Evolutionary conservation across 148 eudicot genomes (phyloP).

Genomic region (Fagopyrum esculentum): DNA sequence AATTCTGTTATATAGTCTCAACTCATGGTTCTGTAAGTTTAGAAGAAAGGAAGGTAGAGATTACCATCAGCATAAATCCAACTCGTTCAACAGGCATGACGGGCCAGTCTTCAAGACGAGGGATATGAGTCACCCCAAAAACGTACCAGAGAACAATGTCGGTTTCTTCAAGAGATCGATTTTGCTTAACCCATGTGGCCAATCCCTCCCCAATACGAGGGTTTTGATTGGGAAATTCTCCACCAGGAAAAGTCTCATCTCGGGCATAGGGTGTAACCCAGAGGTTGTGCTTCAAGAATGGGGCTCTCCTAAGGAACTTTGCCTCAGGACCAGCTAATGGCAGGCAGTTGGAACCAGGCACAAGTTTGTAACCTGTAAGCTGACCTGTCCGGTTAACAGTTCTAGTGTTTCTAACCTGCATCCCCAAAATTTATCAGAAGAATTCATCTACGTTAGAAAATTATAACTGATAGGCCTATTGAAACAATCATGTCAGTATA

Average conservation of each 20-base stretch:
- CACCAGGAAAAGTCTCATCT: slow-evolving; percentile 87
- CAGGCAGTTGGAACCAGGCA: slow-evolving; percentile 85
- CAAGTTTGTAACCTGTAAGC: slow-evolving; percentile 87
- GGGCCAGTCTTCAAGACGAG: slow-evolving; percentile 98
- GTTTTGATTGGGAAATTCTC: slow-evolving; percentile 96
- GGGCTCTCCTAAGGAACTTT: slow-evolving; percentile 85
- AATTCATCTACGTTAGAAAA: neutral
- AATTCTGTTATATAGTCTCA: neutral
- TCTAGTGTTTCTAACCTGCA: slow-evolving; percentile 88
- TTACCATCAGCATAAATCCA: slow-evolving; percentile 92
- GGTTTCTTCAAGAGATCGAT: slow-evolving; percentile 83
- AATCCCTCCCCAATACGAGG: slow-evolving; percentile 95
- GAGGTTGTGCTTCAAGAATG: slow-evolving; percentile 92
- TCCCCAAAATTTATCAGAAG: neutral
- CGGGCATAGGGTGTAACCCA: slow-evolving; percentile 83
- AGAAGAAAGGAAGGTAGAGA: neutral
- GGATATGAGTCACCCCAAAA: slow-evolving; percentile 89
- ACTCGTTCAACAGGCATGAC: slow-evolving; percentile 93
- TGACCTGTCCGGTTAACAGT: slow-evolving; percentile 90
- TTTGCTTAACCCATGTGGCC: slow-evolving; percentile 85
- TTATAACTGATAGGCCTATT: neutral
- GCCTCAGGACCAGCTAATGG: slow-evolving; percentile 95
- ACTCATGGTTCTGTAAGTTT: neutral
- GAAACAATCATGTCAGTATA: neutral
- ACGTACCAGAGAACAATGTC: slow-evolving; percentile 96